Evolutionary conservation across 345 rosid species (phyloP), one percentile per base, ranked within the genome.

Genomic region (Kandelia obovata): DNA sequence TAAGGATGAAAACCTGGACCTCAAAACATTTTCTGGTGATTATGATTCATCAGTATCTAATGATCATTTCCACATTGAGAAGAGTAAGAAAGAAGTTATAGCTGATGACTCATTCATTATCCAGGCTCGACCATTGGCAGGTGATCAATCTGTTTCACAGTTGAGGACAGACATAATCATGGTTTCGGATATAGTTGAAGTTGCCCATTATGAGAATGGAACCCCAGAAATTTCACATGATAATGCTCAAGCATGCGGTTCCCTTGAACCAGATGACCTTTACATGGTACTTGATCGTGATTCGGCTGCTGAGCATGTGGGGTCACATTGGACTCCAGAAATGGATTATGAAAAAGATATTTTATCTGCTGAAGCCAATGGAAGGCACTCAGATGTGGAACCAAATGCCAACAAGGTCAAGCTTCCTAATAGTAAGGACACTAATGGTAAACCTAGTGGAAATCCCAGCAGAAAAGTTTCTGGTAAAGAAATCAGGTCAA

Each of bases 101-200:
- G 79, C 75, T 9, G 96, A 95, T 80, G 99, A 95, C 80, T 95
- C 99, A 28, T 92, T 95, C 73, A 90, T 95, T 86, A 81, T 95
- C 72, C 92, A 87, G 78, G 78, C 78, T 77, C 87, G 89, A 62
- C 53, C 77, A 5, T 55, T 62, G 15, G 80, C 25, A 53, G 87
- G 82, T 53, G 82, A 82, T 73, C 84, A 79, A 62, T 75, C 84
- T 55, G 80, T 72, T 47, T 82, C 84, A 62, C 73, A 69, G 23
- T 60, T 73, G 73, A 83, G 84, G 78, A 83, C 86, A 27, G 93
- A 84, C 65, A 79, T 87, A 32, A 82, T 80, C 76, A 86, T 88
- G 83, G 96, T 75, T 81, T 79, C 92, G 0, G 94, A 88, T 55
- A 77, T 84, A 47, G 68, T 79, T 57, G 87, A 79, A 66, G 81